phyloP scores from a whole-genome alignment of 768 basidiomycete species.

The Melanogaster broomeanus region DNA sequence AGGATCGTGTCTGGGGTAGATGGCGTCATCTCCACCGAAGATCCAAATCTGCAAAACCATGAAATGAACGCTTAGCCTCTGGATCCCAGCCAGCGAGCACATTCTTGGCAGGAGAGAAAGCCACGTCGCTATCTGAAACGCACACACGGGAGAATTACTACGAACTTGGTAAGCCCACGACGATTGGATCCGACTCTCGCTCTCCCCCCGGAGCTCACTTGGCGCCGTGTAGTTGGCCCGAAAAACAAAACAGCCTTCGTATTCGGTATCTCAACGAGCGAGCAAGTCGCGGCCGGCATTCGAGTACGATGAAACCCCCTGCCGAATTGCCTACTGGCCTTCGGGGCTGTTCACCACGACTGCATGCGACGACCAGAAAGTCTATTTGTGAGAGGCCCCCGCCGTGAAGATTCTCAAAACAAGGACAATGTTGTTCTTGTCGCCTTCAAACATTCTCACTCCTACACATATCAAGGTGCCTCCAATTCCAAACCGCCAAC shows the following conservation, averaged over 20 bases:
- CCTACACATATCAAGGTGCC: too few relatives aligned
- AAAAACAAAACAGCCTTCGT: neutral
- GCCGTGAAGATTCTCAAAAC: neutral
- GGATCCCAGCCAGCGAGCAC: neutral
- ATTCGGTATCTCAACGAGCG: neutral
- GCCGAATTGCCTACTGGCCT: neutral
- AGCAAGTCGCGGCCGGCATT: neutral
- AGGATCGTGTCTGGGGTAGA: slow-evolving; percentile 1
- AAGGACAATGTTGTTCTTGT: neutral
- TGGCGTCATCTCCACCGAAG: neutral
- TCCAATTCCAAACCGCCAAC: too few relatives aligned
- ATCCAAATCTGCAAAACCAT: too few relatives aligned
- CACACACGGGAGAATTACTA: neutral
- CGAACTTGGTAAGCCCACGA: neutral
- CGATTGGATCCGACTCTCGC: neutral
- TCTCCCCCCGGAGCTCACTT: neutral
- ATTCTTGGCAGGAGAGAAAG: neutral
- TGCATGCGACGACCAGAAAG: neutral
- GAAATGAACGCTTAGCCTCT: too few relatives aligned
- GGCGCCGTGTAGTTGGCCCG: too few relatives aligned
- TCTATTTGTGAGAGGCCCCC: neutral
- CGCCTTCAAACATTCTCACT: too few relatives aligned
- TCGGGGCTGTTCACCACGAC: neutral
- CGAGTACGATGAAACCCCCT: neutral
- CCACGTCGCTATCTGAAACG: neutral